phyloP scores from a whole-genome alignment of 148 eudicot genomes.

The Silene conica region DNA sequence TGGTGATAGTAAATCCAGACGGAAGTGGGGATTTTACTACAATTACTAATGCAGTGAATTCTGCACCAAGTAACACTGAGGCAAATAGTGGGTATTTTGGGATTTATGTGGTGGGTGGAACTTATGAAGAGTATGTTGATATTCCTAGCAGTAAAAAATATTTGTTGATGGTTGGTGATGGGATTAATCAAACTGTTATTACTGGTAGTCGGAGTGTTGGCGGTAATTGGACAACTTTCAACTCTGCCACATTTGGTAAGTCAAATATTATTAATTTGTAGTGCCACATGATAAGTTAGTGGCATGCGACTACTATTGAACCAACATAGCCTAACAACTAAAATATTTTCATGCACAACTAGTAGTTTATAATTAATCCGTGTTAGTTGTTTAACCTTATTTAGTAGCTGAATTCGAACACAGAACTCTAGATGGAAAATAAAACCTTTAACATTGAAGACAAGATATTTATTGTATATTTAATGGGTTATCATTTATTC shows the following conservation, averaged over 20 bases:
- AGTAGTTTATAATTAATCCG: no score
- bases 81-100: slow-evolving; percentile 32
- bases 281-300: neutral
- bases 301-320: neutral
- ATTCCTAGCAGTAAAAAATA: slow-evolving; percentile 27
- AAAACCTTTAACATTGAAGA: no score
- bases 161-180: slow-evolving; percentile 43
- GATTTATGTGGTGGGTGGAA: slow-evolving; percentile 34
- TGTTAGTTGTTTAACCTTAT: no score
- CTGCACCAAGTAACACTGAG: slow-evolving; percentile 30
- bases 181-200: slow-evolving; percentile 39
- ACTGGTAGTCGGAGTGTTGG: slow-evolving; percentile 39
- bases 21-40: slow-evolving; percentile 40
- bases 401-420: no score
- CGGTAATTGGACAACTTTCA: slow-evolving; percentile 37
- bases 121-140: slow-evolving; percentile 33
- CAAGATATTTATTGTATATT: no score
- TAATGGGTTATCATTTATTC: no score
- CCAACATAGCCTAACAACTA: no score
- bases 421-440: no score
- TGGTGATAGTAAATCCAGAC: slow-evolving; percentile 37
- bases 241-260: slow-evolving; percentile 46
- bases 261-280: no score
- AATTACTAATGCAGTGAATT: slow-evolving; percentile 33
- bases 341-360: no score